Conservation (phyloP, 805 yeast species). For the Cyberlindnera xishuangbannaensis region DNA sequence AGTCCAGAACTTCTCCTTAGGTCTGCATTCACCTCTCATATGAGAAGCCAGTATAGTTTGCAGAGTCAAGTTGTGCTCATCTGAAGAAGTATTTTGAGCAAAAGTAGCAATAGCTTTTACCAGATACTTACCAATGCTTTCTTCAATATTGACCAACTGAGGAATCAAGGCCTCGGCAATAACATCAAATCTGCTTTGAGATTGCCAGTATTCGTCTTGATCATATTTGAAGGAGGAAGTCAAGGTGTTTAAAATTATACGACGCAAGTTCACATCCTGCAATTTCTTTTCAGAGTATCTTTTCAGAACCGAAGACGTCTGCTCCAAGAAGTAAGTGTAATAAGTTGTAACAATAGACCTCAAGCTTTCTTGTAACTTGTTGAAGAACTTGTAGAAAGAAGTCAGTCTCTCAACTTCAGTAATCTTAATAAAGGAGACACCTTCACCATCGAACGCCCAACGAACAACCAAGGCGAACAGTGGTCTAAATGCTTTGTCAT, state of each 20-base stretch:
- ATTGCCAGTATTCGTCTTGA: conserved; percentile 93
- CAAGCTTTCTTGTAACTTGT: conserved; percentile 74
- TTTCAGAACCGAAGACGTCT: conserved; percentile 52
- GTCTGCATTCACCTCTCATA: conserved; percentile 55
- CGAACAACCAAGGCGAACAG: conserved; percentile 77
- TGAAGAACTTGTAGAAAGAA: conserved; percentile 82
- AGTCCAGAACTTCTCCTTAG: conserved; percentile 73
- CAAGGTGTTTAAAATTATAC: conserved; percentile 67
- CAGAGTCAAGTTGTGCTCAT: conserved; percentile 69
- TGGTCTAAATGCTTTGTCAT: conserved; percentile 92
- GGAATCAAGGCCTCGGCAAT: conserved; percentile 55
- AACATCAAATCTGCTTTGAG: conserved; percentile 75
- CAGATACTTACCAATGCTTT: conserved; percentile 69
- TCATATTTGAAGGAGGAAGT: conserved; percentile 82
- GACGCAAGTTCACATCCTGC: conserved; percentile 52
- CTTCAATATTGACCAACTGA: conserved; percentile 67
- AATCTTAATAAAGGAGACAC: conserved; percentile 39
- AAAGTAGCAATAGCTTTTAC: conserved; percentile 76
- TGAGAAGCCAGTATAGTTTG: conserved; percentile 58
- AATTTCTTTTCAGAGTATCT: conserved; percentile 40
- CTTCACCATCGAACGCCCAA: conserved; percentile 91
- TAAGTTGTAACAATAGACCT: conserved; percentile 86
- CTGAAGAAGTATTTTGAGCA: conserved; percentile 63
- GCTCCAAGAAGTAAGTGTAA: conserved; percentile 78
- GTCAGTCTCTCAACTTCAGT: conserved; percentile 52